Conservation (phyloP, 2,329 filamentous ascomycete genomes). For the Incumbomyces delicatus region DNA sequence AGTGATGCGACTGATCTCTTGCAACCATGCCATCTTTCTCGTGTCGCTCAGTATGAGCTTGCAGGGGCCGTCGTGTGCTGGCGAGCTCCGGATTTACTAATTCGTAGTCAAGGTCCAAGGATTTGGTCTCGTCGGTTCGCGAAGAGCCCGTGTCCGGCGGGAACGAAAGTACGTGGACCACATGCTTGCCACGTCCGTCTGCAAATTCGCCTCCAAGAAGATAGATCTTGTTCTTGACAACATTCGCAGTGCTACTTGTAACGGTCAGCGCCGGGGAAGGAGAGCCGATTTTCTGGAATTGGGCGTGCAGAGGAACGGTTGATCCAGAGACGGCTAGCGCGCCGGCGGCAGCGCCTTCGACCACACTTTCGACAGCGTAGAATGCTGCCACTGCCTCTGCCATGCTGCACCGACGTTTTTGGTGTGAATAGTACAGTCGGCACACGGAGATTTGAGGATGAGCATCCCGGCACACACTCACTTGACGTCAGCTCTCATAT, state of each 20-base stretch:
- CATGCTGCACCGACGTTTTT: slow-evolving; percentile 2
- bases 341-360: slow-evolving; percentile 12
- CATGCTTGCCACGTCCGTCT: background rate
- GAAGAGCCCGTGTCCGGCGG: slow-evolving; percentile 3
- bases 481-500: too few species aligned
- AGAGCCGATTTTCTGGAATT: slow-evolving; percentile 8
- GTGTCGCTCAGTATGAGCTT: slow-evolving; percentile 5
- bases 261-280: background rate
- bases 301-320: slow-evolving; percentile 10
- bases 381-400: slow-evolving; percentile 13
- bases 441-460: too few species aligned
- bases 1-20: background rate
- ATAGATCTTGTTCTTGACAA: slow-evolving; percentile 13
- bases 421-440: too few species aligned
- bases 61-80: slow-evolving; percentile 3
- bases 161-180: slow-evolving; percentile 1
- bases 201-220: slow-evolving; percentile 9
- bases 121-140: background rate
- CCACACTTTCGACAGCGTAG: slow-evolving; percentile 14
- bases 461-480: too few species aligned
- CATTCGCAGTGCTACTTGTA: background rate
- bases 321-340: slow-evolving; percentile 9
- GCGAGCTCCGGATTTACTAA: slow-evolving; percentile 4
- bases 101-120: slow-evolving; percentile 10
- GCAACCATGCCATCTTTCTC: background rate